Evolutionary conservation across 352 stramenopile genomes (phyloP).

Genomic region (Pythium phragmiticola): DNA sequence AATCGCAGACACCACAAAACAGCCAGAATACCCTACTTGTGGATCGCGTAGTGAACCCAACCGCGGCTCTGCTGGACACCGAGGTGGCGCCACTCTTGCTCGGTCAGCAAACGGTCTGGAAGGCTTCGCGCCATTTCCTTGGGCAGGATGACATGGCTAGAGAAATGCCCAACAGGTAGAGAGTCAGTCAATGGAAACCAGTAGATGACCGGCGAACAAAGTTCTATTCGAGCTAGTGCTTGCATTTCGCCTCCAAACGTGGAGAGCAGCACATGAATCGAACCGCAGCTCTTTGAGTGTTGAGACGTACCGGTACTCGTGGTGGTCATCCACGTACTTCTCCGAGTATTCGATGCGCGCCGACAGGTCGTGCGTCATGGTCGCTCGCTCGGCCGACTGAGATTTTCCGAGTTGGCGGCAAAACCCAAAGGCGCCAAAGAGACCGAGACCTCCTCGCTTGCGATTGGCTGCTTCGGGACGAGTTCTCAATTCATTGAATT

Average conservation of each 20-base stretch:
- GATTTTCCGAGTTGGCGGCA: constrained; percentile 24
- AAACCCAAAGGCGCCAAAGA: background rate
- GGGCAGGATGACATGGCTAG: constrained; percentile 94
- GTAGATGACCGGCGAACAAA: background rate
- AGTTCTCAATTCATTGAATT: too few relatives aligned
- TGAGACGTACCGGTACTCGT: constrained; percentile 87
- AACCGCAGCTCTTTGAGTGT: background rate
- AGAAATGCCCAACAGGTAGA: too few relatives aligned
- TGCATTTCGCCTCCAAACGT: background rate
- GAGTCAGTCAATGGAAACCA: background rate
- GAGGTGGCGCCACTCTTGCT: constrained; percentile 97
- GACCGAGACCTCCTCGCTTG: constrained; percentile 1
- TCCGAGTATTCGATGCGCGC: constrained; percentile 95
- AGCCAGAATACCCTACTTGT: constrained; percentile 80
- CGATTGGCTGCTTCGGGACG: constrained; percentile 21
- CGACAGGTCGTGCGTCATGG: constrained; percentile 84
- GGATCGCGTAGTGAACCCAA: constrained; percentile 99
- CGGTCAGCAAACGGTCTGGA: constrained; percentile 94
- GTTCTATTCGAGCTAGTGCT: background rate
- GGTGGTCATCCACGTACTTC: constrained; percentile 93
- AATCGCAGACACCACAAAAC: background rate
- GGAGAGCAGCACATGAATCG: background rate
- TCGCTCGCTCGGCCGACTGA: constrained; percentile 10
- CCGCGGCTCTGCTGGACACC: constrained; percentile 97
- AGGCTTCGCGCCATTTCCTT: constrained; percentile 97